Percentiles rank a stretch among this genome's conserved stretches.
These are phyloP conservation scores for Leccinum disarticulatum DNA, from an alignment of 768 basidiomycete species.

Conservation along the genomic window DNA sequence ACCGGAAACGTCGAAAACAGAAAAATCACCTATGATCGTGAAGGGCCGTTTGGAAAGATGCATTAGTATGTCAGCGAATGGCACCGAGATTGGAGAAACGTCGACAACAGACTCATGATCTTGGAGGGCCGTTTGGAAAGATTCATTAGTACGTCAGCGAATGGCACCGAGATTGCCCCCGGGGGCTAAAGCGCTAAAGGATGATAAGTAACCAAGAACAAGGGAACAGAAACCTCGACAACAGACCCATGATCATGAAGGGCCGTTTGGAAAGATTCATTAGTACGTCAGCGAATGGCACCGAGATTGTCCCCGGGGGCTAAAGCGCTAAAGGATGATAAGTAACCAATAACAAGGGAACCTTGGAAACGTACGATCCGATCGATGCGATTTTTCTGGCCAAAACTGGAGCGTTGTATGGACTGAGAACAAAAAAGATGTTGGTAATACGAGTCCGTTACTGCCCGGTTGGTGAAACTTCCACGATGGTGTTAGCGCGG, in stretches of 20 bases:
- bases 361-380: no score
- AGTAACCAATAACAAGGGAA: no score
- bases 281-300: no score
- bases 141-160: no score
- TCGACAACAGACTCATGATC: no score
- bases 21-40: constrained; percentile 33
- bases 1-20: neutral
- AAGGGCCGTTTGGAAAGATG: constrained; percentile 30
- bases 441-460: constrained; percentile 88
- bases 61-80: constrained; percentile 26
- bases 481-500: no score
- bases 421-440: constrained; percentile 84
- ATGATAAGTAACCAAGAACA: neutral
- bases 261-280: constrained; percentile 10
- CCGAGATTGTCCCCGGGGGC: no score
- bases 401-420: constrained; percentile 85
- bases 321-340: no score
- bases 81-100: constrained; percentile 34
- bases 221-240: neutral
- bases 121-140: no score
- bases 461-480: constrained; percentile 63
- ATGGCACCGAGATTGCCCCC: constrained; percentile 52
- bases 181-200: constrained; percentile 38
- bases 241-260: no score
- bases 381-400: constrained; percentile 63